Conservation (phyloP, 2,329 filamentous ascomycete species). For the Coniochaeta hoffmannii region DNA sequence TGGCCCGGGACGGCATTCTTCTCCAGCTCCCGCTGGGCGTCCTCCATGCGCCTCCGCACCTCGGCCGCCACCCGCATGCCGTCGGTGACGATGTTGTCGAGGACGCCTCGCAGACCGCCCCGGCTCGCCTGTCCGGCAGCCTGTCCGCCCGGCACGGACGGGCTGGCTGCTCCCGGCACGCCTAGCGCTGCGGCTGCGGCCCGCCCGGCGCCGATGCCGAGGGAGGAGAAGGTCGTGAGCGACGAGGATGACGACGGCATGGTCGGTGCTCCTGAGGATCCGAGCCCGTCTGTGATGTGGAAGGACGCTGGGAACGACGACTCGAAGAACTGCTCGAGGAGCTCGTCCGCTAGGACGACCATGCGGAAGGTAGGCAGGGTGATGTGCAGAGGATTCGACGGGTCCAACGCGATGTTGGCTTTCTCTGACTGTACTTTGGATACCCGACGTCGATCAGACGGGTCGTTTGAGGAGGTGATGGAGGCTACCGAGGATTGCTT, state of each 20-base stretch:
- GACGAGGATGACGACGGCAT: conserved; percentile 48
- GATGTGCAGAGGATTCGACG: conserved; percentile 87
- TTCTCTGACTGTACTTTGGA: conserved; percentile 65
- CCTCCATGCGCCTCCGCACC: conserved; percentile 87
- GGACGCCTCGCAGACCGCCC: conserved; percentile 79
- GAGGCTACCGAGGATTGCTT: conserved; percentile 15
- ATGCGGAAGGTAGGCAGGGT: conserved; percentile 97
- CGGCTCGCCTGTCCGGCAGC: conserved; percentile 24
- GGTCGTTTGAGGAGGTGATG: conserved; percentile 14
- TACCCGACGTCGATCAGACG: conserved; percentile 28
- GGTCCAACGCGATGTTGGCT: conserved; percentile 86
- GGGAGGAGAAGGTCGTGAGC: conserved; percentile 77
- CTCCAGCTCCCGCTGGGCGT: conserved; percentile 87
- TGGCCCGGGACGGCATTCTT: conserved; percentile 64
- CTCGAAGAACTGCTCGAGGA: conserved; percentile 96
- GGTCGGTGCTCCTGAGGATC: conserved; percentile 26
- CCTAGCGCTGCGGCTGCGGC: conserved; percentile 30
- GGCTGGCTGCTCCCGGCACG: conserved; percentile 18
- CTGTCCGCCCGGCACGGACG: conserved; percentile 35
- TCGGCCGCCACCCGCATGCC: conserved; percentile 94
- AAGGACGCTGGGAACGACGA: conserved; percentile 90
- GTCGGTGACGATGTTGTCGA: conserved; percentile 96
- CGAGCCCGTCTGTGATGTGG: conserved; percentile 65
- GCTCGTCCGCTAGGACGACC: conserved; percentile 93
- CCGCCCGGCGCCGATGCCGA: conserved; percentile 48